phyloP scores from a whole-genome alignment of 192 early-diverging fungal species.

The Kickxella alabastrina region DNA sequence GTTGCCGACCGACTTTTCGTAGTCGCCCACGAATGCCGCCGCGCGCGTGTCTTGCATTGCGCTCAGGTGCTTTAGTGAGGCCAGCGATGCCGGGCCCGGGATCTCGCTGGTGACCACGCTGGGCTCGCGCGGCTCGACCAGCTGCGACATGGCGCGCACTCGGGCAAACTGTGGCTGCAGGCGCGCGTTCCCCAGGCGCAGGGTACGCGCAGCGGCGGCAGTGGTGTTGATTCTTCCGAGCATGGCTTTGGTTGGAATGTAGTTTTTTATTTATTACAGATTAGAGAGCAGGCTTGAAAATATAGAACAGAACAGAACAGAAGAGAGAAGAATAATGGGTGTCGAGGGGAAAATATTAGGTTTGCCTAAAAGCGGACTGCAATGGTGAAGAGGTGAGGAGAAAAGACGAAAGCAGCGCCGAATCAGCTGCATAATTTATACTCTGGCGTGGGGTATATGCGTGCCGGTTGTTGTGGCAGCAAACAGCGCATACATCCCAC shows the following conservation, averaged over 20 bases:
- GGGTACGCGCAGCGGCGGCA: background rate
- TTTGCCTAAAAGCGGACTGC: background rate
- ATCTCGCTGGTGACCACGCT: conserved; percentile 48
- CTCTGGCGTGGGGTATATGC: no score
- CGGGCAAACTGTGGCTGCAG: background rate
- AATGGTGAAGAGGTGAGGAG: no score
- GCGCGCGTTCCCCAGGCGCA: background rate
- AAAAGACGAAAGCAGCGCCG: no score
- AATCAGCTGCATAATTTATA: no score
- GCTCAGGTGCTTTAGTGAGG: conserved; percentile 50
- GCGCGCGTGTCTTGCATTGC: conserved; percentile 65
- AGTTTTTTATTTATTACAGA: no score
- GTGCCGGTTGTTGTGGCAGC: no score
- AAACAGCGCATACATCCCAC: conserved; percentile 1
- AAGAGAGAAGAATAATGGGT: background rate
- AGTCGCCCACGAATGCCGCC: conserved; percentile 62
- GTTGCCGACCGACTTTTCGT: conserved; percentile 63
- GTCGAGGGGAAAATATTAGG: background rate
- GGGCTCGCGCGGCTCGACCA: conserved; percentile 59
- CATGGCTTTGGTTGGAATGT: background rate
- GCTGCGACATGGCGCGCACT: conserved; percentile 16
- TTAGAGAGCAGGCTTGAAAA: no score
- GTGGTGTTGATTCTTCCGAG: conserved; percentile 2
- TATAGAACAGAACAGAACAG: conserved; percentile 1
- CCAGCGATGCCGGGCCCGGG: conserved; percentile 60